Evolutionary conservation across 352 stramenopile species (phyloP).

Genomic region (Pythium dissimile): DNA sequence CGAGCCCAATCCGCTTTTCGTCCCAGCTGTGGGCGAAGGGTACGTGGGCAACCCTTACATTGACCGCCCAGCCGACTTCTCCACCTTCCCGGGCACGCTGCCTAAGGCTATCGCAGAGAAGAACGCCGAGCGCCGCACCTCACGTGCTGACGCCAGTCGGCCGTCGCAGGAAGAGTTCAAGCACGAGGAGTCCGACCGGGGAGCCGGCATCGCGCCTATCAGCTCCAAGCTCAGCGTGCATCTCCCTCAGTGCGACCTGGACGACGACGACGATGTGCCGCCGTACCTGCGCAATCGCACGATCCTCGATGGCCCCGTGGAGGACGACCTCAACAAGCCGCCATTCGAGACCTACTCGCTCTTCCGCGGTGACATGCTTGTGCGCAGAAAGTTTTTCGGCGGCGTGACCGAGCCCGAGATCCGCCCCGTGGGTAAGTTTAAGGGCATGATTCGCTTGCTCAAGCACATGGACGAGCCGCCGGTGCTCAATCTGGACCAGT

Average conservation of each 20-base stretch:
- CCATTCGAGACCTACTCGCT: slow-evolving; percentile 84
- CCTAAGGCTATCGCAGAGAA: neutral
- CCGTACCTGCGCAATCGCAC: slow-evolving; percentile 67
- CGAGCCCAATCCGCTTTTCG: slow-evolving; percentile 54
- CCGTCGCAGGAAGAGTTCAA: slow-evolving; percentile 1
- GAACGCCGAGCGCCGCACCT: neutral
- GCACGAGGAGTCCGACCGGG: slow-evolving; percentile 11
- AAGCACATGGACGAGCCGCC: slow-evolving; percentile 62
- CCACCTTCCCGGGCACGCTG: slow-evolving; percentile 51
- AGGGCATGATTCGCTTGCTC: slow-evolving; percentile 84
- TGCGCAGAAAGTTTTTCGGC: slow-evolving; percentile 32
- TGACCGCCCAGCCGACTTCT: slow-evolving; percentile 50
- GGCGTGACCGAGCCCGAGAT: slow-evolving; percentile 33
- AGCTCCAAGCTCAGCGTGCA: slow-evolving; percentile 4
- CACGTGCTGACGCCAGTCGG: too few relatives aligned
- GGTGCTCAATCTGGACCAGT: slow-evolving; percentile 69
- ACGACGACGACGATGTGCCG: slow-evolving; percentile 65
- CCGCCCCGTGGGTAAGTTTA: slow-evolving; percentile 80
- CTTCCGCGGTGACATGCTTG: slow-evolving; percentile 49
- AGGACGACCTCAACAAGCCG: slow-evolving; percentile 58
- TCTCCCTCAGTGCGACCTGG: slow-evolving; percentile 26
- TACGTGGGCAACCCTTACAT: slow-evolving; percentile 59
- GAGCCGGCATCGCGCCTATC: slow-evolving; percentile 7
- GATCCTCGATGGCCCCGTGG: slow-evolving; percentile 45
- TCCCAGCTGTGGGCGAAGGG: slow-evolving; percentile 32